Conservation (phyloP, 805 yeast genomes). For the Helenozyma baotianmanensis region DNA sequence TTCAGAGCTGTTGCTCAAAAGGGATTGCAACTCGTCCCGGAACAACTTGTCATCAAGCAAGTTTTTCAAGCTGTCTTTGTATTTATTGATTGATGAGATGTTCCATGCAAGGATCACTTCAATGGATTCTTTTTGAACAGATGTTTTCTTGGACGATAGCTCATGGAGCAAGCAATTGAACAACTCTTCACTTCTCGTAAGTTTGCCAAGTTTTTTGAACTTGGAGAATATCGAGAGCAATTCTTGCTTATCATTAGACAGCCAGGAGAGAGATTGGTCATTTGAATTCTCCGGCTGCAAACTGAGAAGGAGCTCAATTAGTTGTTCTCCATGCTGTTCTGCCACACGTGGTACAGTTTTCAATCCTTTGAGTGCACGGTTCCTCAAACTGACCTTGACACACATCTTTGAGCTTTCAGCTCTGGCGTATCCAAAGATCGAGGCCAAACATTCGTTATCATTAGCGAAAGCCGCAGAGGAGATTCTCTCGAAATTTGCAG, state of each 20-base stretch:
- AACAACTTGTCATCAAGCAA: constrained; percentile 78
- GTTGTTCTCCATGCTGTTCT: constrained; percentile 52
- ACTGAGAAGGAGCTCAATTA: constrained; percentile 46
- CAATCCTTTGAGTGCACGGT: constrained; percentile 56
- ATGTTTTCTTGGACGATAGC: constrained; percentile 56
- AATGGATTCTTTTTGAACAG: constrained; percentile 69
- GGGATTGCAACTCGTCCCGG: constrained; percentile 74
- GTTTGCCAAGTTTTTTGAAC: constrained; percentile 59
- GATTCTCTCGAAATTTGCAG: constrained; percentile 32
- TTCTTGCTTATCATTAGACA: constrained; percentile 49
- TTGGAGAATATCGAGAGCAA: constrained; percentile 59
- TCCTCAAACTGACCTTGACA: constrained; percentile 46
- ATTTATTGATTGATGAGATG: constrained; percentile 54
- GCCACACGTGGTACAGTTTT: constrained; percentile 59
- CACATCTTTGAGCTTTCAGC: constrained; percentile 8
- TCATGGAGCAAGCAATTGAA: constrained; percentile 48
- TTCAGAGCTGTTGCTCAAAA: constrained; percentile 47
- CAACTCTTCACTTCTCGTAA: constrained; percentile 50
- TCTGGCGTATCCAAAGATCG: constrained; percentile 37
- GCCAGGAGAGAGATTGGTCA: constrained; percentile 31
- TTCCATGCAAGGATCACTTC: constrained; percentile 65
- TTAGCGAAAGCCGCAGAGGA: constrained; percentile 18
- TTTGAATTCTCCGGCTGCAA: constrained; percentile 34
- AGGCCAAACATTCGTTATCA: constrained; percentile 28
- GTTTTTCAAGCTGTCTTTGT: constrained; percentile 66